Evolutionary conservation across 2,329 filamentous ascomycete genomes (phyloP), one percentile per base, ranked within the genome.

Genomic region (Ascochyta pisi): DNA sequence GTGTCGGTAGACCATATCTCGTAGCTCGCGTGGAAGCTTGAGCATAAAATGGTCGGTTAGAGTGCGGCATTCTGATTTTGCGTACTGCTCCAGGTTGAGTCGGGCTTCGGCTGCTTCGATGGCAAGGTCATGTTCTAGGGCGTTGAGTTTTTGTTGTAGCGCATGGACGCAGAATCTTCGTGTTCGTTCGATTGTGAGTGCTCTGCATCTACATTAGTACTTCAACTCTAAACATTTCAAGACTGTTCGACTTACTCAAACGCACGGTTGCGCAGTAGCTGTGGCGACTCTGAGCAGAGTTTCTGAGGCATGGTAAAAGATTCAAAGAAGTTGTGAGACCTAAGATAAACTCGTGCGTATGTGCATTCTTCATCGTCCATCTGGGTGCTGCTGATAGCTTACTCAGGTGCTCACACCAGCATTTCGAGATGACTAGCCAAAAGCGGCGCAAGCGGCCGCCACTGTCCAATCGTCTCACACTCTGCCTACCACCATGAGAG

Each of bases 1-100:
- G 13, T 65, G 50, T 1, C 50, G 26, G 34, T 59, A 65, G 3
- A 67, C 57, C 59, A 65, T 66, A n/a, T 67, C 63, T 7, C 64
- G 63, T 2, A 65, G 31, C 31, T 65, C 62, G 9, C 61, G 54
- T 1, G 62, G 62, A 5, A 65, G 51, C 24, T 54, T 60, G 16
- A 50, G 19, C 38, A 58, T 50, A 23, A 67, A 26, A 0, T 37
- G 26, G 12, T 50, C 44, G 4, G 55, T 58, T 5, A 67, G 43
- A 2, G 50, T 27, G 2, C 45, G 37, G 35, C 63, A 66, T 58
- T 66, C 60, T 29, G 62, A 43, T 42, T 52, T 56, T 2, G 63
- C 65, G 16, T 64, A 42, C 27, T 54, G 37, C 16, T 57, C 55
- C 1, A 57, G 44, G 26, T 16, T 44, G 41, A 51, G 31, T 15